A percentile compares a stretch with the other conserved stretches of the same genome.
Evolutionary conservation across 2,329 filamentous ascomycete species (phyloP).

Genomic region (Harringtonia aguacate): DNA sequence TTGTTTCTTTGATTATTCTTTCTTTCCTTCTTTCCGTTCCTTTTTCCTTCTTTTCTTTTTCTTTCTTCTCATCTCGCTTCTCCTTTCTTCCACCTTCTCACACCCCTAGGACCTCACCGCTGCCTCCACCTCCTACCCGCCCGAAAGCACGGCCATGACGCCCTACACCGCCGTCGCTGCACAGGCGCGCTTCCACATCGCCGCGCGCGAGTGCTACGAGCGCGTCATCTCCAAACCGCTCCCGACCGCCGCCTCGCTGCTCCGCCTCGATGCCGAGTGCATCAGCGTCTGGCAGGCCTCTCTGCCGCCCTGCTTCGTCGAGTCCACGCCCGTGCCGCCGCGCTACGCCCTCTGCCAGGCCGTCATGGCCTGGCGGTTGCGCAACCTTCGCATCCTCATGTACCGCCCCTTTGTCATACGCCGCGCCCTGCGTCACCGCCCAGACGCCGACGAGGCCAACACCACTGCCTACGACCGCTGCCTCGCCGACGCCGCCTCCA

Average conservation of each 20-base stretch:
- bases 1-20: too few relatives aligned
- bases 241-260: constrained; percentile 27
- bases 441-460: constrained; percentile 4
- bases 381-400: constrained; percentile 36
- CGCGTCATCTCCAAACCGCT: constrained; percentile 32
- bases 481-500: constrained; percentile 27
- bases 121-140: constrained; percentile 21
- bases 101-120: constrained; percentile 23
- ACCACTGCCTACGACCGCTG: constrained; percentile 23
- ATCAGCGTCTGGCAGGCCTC: constrained; percentile 26
- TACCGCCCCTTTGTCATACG: constrained; percentile 34
- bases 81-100: too few relatives aligned
- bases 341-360: constrained; percentile 28
- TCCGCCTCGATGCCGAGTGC: constrained; percentile 26
- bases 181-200: constrained; percentile 24
- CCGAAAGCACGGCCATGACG: constrained; percentile 26
- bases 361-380: constrained; percentile 30
- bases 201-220: constrained; percentile 32
- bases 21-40: too few relatives aligned
- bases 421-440: constrained; percentile 16
- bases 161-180: constrained; percentile 28
- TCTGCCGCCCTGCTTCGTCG: constrained; percentile 25
- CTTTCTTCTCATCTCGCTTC: too few relatives aligned
- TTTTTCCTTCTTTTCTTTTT: too few relatives aligned
- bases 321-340: constrained; percentile 19